Evolutionary conservation across 306 rosid genomes (phyloP), one percentile per base, ranked within the genome.

Genomic region (Aeschynomene evenia): DNA sequence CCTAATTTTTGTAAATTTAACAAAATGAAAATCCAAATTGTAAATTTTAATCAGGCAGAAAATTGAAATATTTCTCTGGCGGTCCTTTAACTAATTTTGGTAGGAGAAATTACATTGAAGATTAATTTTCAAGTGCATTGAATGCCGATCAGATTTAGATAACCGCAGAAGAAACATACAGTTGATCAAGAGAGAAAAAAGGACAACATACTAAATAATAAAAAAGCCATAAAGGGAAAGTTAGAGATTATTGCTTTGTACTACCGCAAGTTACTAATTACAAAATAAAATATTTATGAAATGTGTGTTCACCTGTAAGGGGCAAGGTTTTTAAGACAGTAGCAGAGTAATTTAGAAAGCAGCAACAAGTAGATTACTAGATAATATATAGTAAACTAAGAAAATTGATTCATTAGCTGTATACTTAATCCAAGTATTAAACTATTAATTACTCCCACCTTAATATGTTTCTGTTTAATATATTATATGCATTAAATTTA

Each of bases 241-340:
- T 40, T 13, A 8, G 4, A 18, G 56, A 70, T 26, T 40, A 57
- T 56, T 57, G 22, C 20, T 45, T 55, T 40, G 42, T 24, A 18
- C 8, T 36, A 16, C 45, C 29, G 56, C 54, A 15, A 22, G n/a
- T 24, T 54, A 28, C 29, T 28, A 29, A 43, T 6, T 16, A 43
- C 7, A 39, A 63, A 69, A 39, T 39, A 54, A 69, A 24, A 39
- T 15, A 43, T 43, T 23, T 68, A 55, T 26, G 66, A 43, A 70
- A 55, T 42, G 7, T 54, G 55, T 40, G 55, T 22, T 40, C 19
- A 10, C 6, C 13, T 24, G 2, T 34, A 68, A 68, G 24, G 31
- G 26, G 15, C 26, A 9, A 26, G 42, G 20, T 15, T 39, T 15
- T 22, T 21, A 2, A 52, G n/a, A 53, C 63, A 36, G 40, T 69